These are phyloP conservation scores for Pseudogymnoascus verrucosus DNA, from an alignment of 2,329 filamentous ascomycete species.

Conservation along the genomic window DNA sequence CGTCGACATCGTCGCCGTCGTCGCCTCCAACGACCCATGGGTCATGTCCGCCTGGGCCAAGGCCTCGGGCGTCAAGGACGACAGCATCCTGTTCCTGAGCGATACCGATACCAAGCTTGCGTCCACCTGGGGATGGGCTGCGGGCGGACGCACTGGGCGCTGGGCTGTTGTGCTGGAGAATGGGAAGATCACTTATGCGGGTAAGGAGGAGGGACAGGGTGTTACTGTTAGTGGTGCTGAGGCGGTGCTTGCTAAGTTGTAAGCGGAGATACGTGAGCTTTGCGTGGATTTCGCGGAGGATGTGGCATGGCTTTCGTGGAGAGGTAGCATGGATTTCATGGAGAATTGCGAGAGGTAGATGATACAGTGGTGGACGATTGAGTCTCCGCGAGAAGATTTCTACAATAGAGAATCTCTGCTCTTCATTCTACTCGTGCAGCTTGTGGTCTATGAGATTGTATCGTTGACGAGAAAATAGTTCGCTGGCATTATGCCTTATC, in stretches of 20 bases:
- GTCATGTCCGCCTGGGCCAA: conserved; percentile 69
- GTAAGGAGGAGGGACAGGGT: conserved; percentile 44
- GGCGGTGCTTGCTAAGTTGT: conserved; percentile 19
- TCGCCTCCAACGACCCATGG: conserved; percentile 61
- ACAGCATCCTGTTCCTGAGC: conserved; percentile 60
- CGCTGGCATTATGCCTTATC: background rate
- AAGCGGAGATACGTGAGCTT: background rate
- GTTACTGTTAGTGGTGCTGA: conserved; percentile 26
- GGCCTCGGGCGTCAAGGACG: conserved; percentile 56
- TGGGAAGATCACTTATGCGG: conserved; percentile 59
- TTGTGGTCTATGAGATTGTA: background rate
- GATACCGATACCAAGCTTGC: conserved; percentile 58
- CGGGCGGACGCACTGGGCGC: conserved; percentile 52
- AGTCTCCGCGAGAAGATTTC: background rate
- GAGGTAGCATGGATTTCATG: background rate
- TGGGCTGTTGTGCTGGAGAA: conserved; percentile 62
- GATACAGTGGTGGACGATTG: background rate
- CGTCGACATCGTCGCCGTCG: conserved; percentile 59
- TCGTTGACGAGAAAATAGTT: background rate
- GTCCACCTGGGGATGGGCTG: conserved; percentile 56
- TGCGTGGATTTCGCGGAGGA: background rate
- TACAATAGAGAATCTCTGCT: background rate
- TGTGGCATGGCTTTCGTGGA: background rate
- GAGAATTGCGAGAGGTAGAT: background rate
- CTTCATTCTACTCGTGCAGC: background rate